phyloP scores from a whole-genome alignment of 1,284 basidiomycete species.

The Sporisorium reilianum region DNA sequence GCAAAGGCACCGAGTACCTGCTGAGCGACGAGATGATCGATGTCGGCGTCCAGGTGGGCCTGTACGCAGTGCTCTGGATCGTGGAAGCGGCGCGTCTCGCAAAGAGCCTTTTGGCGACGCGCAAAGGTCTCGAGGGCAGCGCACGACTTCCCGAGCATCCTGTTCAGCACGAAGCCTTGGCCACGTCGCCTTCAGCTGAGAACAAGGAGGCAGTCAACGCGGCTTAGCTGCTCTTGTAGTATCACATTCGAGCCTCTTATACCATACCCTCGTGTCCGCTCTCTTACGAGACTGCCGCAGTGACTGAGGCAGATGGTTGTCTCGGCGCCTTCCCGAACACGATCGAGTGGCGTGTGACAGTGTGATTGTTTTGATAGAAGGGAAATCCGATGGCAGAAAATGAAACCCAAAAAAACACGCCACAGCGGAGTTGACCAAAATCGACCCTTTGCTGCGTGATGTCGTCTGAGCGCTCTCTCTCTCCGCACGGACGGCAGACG shows the following conservation, averaged over 20 bases:
- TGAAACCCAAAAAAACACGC: background rate
- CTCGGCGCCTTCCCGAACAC: background rate
- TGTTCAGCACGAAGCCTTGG: conserved; percentile 3
- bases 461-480: conserved; percentile 7
- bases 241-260: too few species aligned
- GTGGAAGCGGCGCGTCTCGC: conserved; percentile 20
- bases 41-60: conserved; percentile 46
- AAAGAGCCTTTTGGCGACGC: background rate
- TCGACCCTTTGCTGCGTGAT: conserved; percentile 7
- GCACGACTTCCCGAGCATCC: conserved; percentile 14
- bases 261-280: background rate
- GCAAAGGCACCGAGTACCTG: conserved; percentile 49
- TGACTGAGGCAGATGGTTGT: background rate
- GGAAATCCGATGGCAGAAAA: background rate
- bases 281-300: too few species aligned
- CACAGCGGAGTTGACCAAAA: background rate
- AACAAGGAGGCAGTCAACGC: conserved; percentile 6
- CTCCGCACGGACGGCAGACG: conserved; percentile 3
- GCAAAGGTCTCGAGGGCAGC: conserved; percentile 6
- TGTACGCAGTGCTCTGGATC: conserved; percentile 48
- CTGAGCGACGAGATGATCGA: conserved; percentile 54
- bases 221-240: conserved; percentile 3
- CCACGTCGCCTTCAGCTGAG: conserved; percentile 15
- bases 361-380: background rate
- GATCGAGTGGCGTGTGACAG: background rate